Percentiles rank a stretch among this genome's conserved stretches.
These are phyloP conservation scores for Schizosaccharomyces japonicus DNA, from an alignment of 805 yeast species.

Conservation along the genomic window DNA sequence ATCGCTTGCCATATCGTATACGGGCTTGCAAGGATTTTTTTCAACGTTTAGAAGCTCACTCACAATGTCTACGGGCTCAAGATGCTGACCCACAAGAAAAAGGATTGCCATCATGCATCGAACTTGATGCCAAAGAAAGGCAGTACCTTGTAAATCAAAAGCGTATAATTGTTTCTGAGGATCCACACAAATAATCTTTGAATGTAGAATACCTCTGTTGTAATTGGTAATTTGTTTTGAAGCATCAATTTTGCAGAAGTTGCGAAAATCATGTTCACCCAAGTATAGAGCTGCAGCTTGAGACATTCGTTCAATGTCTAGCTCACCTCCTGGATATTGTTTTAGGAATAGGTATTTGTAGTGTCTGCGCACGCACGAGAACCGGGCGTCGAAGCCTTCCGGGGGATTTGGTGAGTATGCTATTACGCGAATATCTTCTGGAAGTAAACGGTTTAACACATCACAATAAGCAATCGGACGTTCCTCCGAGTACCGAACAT, in stretches of 20 bases:
- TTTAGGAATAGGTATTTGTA: conserved; percentile 53
- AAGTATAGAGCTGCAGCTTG: conserved; percentile 36
- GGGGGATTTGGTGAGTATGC: conserved; percentile 71
- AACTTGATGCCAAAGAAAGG: conserved; percentile 94
- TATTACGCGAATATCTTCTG: conserved; percentile 62
- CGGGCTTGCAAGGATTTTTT: conserved; percentile 41
- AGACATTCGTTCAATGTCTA: conserved; percentile 45
- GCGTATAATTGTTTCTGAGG: conserved; percentile 22
- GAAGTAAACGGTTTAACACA: conserved; percentile 52
- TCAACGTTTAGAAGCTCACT: conserved; percentile 33
- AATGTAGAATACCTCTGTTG: conserved; percentile 33
- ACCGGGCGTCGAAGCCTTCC: conserved; percentile 63
- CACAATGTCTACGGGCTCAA: conserved; percentile 39
- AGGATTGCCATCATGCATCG: conserved; percentile 79
- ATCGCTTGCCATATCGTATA: conserved; percentile 74
- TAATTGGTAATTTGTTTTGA: conserved; percentile 74
- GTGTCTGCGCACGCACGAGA: conserved; percentile 69
- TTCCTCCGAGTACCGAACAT: conserved; percentile 34
- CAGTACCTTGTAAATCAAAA: conserved; percentile 63
- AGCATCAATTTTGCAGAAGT: conserved; percentile 85
- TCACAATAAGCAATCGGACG: conserved; percentile 51
- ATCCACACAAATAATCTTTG: conserved; percentile 23
- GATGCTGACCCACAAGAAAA: conserved; percentile 54
- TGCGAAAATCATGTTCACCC: conserved; percentile 78
- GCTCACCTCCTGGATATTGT: conserved; percentile 7